Evolutionary conservation across 2,329 filamentous ascomycete genomes (phyloP), one percentile per base, ranked within the genome.

Genomic region (Zymoseptoria ardabiliae): DNA sequence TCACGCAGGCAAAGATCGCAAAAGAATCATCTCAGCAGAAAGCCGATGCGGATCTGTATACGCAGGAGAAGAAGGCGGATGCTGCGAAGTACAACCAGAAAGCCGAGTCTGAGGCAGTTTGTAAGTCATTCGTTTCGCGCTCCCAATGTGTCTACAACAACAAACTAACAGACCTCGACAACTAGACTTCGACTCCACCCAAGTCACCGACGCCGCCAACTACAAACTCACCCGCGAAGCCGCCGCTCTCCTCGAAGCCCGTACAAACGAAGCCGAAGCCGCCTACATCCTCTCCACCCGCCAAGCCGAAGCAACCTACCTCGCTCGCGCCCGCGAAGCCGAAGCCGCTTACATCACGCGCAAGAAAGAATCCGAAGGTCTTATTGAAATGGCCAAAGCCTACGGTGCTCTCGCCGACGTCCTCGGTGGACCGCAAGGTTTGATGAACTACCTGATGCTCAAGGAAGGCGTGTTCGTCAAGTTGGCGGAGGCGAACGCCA

Each of bases 391-490:
- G 84, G 89, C 90, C 1, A 85, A 87, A 58, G 90, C 89, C n/a
- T 95, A 94, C 74, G 80, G 79, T 63, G 84, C 86, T 68, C 81
- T 95, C 69, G 80, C 86, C 2, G 74, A 81, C 1, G 89, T 89
- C 0, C 85, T 95, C 52, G 90, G 90, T 61, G 90, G 91, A 0
- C 88, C 91, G 2, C 82, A 86, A 41, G 89, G 88, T 28, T 80
- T 96, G 59, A 79, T 95, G 67, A 87, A 92, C 73, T 93, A 89
- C 79, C 82, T 93, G 76, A 95, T 95, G 91, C 85, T 96, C 70
- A 87, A 92, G 77, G 87, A 87, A 73, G 87, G 87, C 66, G 89
- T 87, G 0, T 93, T 90, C 73, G 83, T 89, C 70, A 82, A 86
- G 67, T 82, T 95, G 54, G 90, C 90, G 59, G 81, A 87, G 67